Evolutionary conservation across 495 filamentous ascomycete species (phyloP).

Genomic region (Haplographium delicatum): DNA sequence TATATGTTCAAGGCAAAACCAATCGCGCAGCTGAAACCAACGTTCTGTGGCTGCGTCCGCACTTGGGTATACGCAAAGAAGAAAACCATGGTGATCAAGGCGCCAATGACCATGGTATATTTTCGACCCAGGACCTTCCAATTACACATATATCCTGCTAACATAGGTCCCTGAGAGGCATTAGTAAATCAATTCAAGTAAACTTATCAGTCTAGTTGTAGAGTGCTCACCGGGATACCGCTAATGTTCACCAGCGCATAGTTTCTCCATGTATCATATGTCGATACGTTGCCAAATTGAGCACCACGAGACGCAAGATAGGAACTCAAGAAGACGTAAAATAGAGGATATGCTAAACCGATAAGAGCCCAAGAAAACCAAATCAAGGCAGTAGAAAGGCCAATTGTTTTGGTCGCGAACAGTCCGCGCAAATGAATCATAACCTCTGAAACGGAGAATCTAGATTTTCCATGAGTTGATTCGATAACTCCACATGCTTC

Average conservation of each 20-base stretch:
- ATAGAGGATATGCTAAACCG: conserved; percentile 63
- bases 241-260: conserved; percentile 63
- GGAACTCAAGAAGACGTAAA: conserved; percentile 59
- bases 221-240: conserved; percentile 42
- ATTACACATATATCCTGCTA: conserved; percentile 61
- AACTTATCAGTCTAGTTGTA: not conserved
- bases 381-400: conserved; percentile 55
- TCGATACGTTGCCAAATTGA: conserved; percentile 35
- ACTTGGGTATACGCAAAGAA: conserved; percentile 68
- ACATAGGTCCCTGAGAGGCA: conserved; percentile 44
- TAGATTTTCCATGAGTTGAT: conserved; percentile 33
- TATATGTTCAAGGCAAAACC: conserved; percentile 66
- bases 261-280: conserved; percentile 63
- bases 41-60: conserved; percentile 50
- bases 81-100: conserved; percentile 56
- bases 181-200: not conserved
- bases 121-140: conserved; percentile 50
- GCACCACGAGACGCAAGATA: conserved; percentile 46
- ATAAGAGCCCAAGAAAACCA: conserved; percentile 69
- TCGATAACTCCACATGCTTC: conserved; percentile 43
- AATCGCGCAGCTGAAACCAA: conserved; percentile 62
- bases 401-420: conserved; percentile 55
- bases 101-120: conserved; percentile 63
- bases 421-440: conserved; percentile 56
- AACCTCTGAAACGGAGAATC: conserved; percentile 46